These are phyloP conservation scores for Arachnopeziza araneosa DNA, from an alignment of 2,329 filamentous ascomycete species.

Conservation along the genomic window DNA sequence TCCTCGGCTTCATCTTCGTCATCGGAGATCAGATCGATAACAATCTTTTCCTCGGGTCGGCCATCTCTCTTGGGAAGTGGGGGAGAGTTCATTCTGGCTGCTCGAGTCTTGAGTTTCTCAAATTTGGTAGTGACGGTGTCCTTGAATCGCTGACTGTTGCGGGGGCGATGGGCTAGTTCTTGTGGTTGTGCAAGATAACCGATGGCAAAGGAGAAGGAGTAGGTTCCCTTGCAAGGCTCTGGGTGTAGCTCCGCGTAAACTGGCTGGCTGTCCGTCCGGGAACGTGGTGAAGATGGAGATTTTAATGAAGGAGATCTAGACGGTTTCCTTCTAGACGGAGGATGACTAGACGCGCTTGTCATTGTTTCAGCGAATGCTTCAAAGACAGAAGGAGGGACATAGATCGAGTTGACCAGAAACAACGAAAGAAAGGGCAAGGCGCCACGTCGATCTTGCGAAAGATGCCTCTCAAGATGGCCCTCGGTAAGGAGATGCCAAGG, in stretches of 20 bases:
- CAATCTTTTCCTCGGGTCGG: not conserved
- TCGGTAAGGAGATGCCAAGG: not conserved
- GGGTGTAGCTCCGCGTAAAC: not conserved
- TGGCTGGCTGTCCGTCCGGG: not conserved
- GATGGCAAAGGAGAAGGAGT: not conserved
- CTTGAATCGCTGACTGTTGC: not conserved
- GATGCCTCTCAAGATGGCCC: not conserved
- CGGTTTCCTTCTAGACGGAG: not conserved
- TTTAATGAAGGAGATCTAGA: not conserved
- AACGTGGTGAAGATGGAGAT: not conserved
- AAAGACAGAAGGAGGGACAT: not conserved
- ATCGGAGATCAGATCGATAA: constrained; percentile 8
- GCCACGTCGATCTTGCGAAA: not conserved
- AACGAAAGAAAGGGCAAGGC: not conserved
- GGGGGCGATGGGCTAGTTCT: not conserved
- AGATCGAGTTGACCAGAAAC: not conserved
- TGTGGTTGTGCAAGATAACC: not conserved
- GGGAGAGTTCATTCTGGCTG: not conserved
- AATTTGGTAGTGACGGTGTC: not conserved
- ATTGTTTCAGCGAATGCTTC: not conserved
- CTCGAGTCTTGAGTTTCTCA: not conserved
- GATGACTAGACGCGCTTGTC: not conserved
- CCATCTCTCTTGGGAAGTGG: not conserved
- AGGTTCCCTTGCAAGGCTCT: not conserved
- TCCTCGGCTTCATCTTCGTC: not conserved